A percentile compares a stretch with the other conserved stretches of the same genome.
phyloP scores from a whole-genome alignment of 306 rosid species.

The Rosa multiflora region DNA sequence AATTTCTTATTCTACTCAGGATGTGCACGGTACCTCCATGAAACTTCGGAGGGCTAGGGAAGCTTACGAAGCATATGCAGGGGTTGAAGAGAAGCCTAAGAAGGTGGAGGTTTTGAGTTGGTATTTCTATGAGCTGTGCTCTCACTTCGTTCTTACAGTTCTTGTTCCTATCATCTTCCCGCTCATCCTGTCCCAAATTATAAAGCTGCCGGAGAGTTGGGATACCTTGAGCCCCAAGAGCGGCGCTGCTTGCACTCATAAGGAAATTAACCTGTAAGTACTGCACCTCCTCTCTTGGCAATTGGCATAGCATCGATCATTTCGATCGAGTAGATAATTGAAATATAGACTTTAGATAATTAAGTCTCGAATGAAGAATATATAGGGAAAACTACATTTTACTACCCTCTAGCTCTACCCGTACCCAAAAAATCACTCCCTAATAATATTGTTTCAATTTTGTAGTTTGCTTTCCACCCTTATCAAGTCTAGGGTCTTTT shows the following conservation, averaged over 20 bases:
- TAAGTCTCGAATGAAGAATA: no score
- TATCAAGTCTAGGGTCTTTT: no score
- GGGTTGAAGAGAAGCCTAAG: conserved; percentile 54
- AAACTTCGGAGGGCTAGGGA: conserved; percentile 50
- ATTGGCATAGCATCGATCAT: background rate
- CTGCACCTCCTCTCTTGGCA: background rate
- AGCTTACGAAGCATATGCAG: conserved; percentile 45
- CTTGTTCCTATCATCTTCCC: conserved; percentile 83
- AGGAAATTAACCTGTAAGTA: conserved; percentile 66
- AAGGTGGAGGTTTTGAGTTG: conserved; percentile 70
- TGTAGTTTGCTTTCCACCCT: no score
- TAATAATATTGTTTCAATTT: no score
- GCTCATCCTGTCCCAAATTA: conserved; percentile 69
- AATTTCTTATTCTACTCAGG: conserved; percentile 23
- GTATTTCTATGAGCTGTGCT: conserved; percentile 73
- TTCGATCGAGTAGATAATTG: no score
- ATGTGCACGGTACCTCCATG: conserved; percentile 39
- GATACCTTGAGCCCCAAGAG: conserved; percentile 15
- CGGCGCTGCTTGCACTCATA: conserved; percentile 39
- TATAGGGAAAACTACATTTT: no score
- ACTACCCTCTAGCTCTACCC: no score
- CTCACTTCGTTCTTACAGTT: conserved; percentile 58
- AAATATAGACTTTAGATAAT: no score
- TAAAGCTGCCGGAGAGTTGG: conserved; percentile 30
- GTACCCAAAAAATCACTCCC: no score